These are phyloP conservation scores for Somion occarium DNA, from an alignment of 1,284 basidiomycete genomes.

Conservation along the genomic window DNA sequence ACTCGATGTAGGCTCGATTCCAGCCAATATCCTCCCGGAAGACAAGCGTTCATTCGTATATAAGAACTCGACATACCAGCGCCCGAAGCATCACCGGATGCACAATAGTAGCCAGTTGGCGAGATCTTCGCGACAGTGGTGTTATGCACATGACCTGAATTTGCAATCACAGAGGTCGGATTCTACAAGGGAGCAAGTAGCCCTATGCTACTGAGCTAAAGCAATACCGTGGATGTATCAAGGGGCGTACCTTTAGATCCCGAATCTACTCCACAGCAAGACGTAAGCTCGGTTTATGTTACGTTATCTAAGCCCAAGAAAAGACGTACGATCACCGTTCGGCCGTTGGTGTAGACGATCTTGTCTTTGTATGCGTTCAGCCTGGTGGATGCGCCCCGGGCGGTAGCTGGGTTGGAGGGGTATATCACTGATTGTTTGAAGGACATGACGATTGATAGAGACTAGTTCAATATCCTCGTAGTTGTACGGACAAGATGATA, in stretches of 20 bases:
- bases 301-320: not conserved
- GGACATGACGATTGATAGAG: constrained; percentile 49
- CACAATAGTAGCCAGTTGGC: constrained; percentile 93
- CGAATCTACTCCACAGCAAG: constrained; percentile 42
- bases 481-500: no score
- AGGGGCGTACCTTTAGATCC: constrained; percentile 45
- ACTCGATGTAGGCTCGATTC: no score
- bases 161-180: constrained; percentile 51
- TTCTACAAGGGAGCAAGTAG: no score
- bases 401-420: constrained; percentile 73
- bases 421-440: constrained; percentile 55
- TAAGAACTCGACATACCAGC: constrained; percentile 49
- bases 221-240: not conserved
- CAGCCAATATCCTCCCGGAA: no score
- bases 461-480: not conserved
- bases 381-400: constrained; percentile 76
- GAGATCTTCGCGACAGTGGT: constrained; percentile 90
- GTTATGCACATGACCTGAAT: constrained; percentile 80
- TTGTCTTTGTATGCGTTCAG: constrained; percentile 81
- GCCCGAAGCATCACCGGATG: constrained; percentile 80
- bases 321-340: constrained; percentile 77
- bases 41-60: not conserved
- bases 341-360: constrained; percentile 84
- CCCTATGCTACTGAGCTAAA: constrained; percentile 1
- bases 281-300: not conserved